Evolutionary conservation across 208 protist genomes (phyloP).

Genomic region (Acanthamoeba healyi): DNA sequence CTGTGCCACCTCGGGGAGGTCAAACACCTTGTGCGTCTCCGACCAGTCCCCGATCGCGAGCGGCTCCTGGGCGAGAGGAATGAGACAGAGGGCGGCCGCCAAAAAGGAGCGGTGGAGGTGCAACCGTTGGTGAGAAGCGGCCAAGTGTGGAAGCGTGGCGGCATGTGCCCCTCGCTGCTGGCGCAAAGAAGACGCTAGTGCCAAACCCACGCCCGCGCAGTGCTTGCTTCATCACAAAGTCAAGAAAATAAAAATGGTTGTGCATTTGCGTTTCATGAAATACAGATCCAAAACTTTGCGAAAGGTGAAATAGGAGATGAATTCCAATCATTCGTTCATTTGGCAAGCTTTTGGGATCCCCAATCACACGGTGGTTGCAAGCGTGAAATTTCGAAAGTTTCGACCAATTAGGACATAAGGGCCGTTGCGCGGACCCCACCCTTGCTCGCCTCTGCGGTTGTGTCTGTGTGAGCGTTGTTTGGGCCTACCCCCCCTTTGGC

Average conservation of each 20-base stretch:
- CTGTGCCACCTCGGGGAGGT: not conserved
- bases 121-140: not conserved
- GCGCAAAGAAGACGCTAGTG: no score
- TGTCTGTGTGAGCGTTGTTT: not conserved
- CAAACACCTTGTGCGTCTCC: conserved; percentile 35
- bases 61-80: not conserved
- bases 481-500: not conserved
- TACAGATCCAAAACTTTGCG: no score
- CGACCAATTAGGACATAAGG: conserved; percentile 3
- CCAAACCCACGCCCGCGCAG: no score
- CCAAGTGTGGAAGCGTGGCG: not conserved
- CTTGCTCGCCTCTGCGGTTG: not conserved
- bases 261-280: no score
- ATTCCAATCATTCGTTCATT: no score
- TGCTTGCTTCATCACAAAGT: no score
- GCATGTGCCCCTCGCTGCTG: no score
- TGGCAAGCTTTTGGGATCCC: no score
- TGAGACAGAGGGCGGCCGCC: not conserved
- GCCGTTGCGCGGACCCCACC: not conserved
- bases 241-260: no score
- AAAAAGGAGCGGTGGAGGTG: no score
- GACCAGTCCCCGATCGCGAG: conserved; percentile 28
- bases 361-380: no score
- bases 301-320: no score
- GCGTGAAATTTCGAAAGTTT: not conserved